Evolutionary conservation across 805 yeast species (phyloP), one percentile per base, ranked within the genome.

Genomic region (Yarrowia sp.): DNA sequence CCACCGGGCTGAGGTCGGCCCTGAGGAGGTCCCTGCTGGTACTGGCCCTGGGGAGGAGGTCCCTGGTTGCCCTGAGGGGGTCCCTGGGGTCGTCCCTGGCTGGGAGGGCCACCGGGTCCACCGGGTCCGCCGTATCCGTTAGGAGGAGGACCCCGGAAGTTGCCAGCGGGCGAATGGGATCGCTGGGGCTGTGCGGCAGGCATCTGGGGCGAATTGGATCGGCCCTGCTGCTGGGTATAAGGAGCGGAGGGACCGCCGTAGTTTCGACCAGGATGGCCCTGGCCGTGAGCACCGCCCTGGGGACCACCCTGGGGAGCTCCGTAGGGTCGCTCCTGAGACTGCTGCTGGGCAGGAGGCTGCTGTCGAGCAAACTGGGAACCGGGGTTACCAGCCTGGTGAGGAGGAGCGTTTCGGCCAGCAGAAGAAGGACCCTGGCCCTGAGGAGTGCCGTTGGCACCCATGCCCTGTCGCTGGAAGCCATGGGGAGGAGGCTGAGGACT

Each of bases 61-160:
- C 58, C 41, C 30, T 51, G 58, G 41, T 22, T 12, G 4, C 46
- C 46, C 38, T 36, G 62, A n/a, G 65, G 65, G 14, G 35, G 26
- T 4, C 35, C 35, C 40, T 30, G 51, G 17, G 65, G 65, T 26
- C 51, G 26, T 8, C 35, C 35, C 40, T 30, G 51, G 17, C 11
- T 17, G 10, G 52, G 61, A 16, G 32, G 44, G n/a, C 21, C 22
- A 9, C 61, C 61, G 12, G 41, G 44, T 9, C 41, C 26, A 26
- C 30, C 30, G 30, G 30, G 30, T 26, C 30, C 30, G 4, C 41
- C 52, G 12, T 6, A 32, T 2, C 65, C 65, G 19, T 19, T 14
- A n/a, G 56, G 62, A 40, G 48, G 62, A 28, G 66, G 49, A 16
- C 64, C 44, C n/a, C 46, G 56, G 62, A 19, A 43, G 62, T 33